phyloP scores from a whole-genome alignment of 306 rosid genomes.

The Sophora flavescens region DNA sequence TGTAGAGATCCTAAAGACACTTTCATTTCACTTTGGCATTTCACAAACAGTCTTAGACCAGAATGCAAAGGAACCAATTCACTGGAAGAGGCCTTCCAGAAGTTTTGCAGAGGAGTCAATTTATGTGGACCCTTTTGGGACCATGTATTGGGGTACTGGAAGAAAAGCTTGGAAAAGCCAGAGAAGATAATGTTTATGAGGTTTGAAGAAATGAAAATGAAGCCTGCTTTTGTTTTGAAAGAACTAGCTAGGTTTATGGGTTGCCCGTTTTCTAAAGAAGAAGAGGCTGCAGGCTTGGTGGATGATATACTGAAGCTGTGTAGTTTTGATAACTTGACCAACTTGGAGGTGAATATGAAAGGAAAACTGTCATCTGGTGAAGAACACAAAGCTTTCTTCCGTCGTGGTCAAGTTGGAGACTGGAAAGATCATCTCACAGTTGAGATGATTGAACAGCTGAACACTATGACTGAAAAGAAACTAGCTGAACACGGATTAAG shows the following conservation, averaged over 20 bases:
- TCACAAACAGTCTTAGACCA: constrained; percentile 41
- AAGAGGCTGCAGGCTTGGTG: constrained; percentile 39
- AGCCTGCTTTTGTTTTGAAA: constrained; percentile 21
- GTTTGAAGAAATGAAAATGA: constrained; percentile 48
- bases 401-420: constrained; percentile 48
- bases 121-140: constrained; percentile 47
- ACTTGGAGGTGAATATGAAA: constrained; percentile 52
- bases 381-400: constrained; percentile 36
- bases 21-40: constrained; percentile 55
- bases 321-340: constrained; percentile 50
- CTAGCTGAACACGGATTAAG: constrained; percentile 24
- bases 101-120: constrained; percentile 42
- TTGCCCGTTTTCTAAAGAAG: constrained; percentile 48
- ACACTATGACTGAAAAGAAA: constrained; percentile 24
- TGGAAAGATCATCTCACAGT: constrained; percentile 42
- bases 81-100: constrained; percentile 39
- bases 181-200: constrained; percentile 34
- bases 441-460: constrained; percentile 36
- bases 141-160: constrained; percentile 41
- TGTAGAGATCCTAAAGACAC: constrained; percentile 53
- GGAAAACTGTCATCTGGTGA: constrained; percentile 40
- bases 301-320: constrained; percentile 44
- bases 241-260: constrained; percentile 50
- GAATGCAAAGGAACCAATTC: neutral
- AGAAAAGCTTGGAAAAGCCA: constrained; percentile 38